Conservation (phyloP, 2,329 filamentous ascomycete genomes). For the Xylariaceae sp. region DNA sequence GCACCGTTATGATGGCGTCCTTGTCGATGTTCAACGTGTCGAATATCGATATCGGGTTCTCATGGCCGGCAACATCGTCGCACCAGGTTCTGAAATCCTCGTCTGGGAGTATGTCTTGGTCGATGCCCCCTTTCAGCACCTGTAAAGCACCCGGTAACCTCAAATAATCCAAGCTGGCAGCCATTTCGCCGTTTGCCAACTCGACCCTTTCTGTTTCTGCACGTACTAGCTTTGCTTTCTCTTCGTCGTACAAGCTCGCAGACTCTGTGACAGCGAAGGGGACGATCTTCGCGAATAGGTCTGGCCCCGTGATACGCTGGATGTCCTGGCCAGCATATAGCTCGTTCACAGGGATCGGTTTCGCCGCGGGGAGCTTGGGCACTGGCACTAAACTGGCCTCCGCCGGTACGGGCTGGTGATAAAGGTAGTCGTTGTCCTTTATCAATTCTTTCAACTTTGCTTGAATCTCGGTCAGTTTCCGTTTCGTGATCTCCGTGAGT, state of each 20-base stretch:
- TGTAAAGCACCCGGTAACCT: slow-evolving; percentile 85
- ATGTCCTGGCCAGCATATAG: slow-evolving; percentile 97
- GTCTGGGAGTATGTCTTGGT: slow-evolving; percentile 82
- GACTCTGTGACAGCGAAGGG: slow-evolving; percentile 95
- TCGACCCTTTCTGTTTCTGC: slow-evolving; percentile 93
- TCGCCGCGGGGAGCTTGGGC: slow-evolving; percentile 87
- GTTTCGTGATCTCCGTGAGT: slow-evolving; percentile 75
- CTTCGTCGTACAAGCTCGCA: slow-evolving; percentile 94
- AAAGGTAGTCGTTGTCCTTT: slow-evolving; percentile 98
- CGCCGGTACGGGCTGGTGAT: slow-evolving; percentile 84
- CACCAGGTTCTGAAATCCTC: slow-evolving; percentile 94
- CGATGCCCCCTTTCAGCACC: slow-evolving; percentile 85
- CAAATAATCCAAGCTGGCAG: slow-evolving; percentile 86
- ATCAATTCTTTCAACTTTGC: slow-evolving; percentile 69
- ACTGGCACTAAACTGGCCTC: slow-evolving; percentile 78
- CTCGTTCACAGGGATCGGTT: slow-evolving; percentile 94
- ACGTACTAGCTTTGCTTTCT: slow-evolving; percentile 91
- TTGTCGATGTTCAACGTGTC: slow-evolving; percentile 75
- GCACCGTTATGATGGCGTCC: slow-evolving; percentile 60
- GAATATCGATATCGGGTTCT: slow-evolving; percentile 72
- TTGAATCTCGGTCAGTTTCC: slow-evolving; percentile 74
- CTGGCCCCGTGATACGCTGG: slow-evolving; percentile 90
- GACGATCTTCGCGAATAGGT: slow-evolving; percentile 94
- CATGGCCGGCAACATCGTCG: slow-evolving; percentile 81
- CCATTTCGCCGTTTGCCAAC: slow-evolving; percentile 91